A percentile compares a stretch with the other conserved stretches of the same genome.
Conservation (phyloP, 106 monocot genomes). For the Chionographis japonica region DNA sequence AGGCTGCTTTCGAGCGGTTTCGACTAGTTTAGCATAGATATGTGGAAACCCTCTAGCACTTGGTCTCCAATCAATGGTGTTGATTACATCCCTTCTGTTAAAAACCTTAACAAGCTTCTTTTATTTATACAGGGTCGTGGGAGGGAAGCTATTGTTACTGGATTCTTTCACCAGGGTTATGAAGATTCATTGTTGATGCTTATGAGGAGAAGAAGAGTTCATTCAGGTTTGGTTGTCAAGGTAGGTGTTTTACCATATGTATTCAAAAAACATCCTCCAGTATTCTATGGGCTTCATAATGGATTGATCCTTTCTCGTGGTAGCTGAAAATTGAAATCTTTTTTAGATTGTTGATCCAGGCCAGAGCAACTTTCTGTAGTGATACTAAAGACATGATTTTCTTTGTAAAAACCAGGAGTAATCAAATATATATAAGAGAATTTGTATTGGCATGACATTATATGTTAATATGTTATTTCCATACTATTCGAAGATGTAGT, state of each 20-base stretch:
- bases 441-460: too few relatives aligned
- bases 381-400: too few relatives aligned
- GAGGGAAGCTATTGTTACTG: constrained; percentile 83
- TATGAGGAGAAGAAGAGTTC: constrained; percentile 92
- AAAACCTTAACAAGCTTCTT: constrained; percentile 2
- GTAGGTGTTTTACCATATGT: constrained; percentile 12
- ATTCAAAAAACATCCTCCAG: not conserved
- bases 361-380: too few relatives aligned
- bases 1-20: too few relatives aligned
- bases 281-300: not conserved
- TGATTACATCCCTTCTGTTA: not conserved
- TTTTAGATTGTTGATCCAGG: too few relatives aligned
- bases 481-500: too few relatives aligned
- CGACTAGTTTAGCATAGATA: not conserved
- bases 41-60: not conserved
- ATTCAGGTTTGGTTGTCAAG: constrained; percentile 95
- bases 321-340: too few relatives aligned
- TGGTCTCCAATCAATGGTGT: not conserved
- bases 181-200: constrained; percentile 93
- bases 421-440: too few relatives aligned
- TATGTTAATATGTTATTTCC: too few relatives aligned
- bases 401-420: too few relatives aligned
- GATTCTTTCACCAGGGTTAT: constrained; percentile 93
- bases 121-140: constrained; percentile 55
- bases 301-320: too few relatives aligned